Base-by-base conservation (phyloP, 176 grass and related monocot species). In the Juncus effusus region DNA sequence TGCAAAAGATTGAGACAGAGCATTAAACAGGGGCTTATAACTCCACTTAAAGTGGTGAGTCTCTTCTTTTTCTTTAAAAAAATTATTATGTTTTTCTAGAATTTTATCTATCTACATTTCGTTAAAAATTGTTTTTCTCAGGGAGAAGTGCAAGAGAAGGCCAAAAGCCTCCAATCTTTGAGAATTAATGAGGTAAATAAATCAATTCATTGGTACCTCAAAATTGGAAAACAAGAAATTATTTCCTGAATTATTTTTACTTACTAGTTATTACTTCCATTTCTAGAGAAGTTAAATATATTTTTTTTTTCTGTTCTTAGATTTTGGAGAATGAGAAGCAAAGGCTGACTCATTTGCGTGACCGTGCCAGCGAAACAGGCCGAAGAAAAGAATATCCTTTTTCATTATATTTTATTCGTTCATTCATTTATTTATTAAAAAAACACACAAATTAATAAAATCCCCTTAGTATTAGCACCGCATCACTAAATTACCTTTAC, bases 361-460 rank as follows among this genome's bases (percentile, higher is more conserved):
- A 99, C 61, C 81, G 95, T 85, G 95, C 95, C 74, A 99, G 89
- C 90, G 95, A 99, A 87, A 90, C 86, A 59, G 95, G 89, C 15
- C 78, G 83, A 38, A 82, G 95, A 85, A 99, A 99, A 59, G 76
- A 99, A 99, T 99, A 99, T 99, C 95, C 95, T 99, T 88, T 90
- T 73, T 37, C 63, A 75, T 63, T 56, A 54, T 74, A 47, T 42
- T 38, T 63, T 71, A 7, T 40, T 74, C 19, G 19, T 67, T 76
- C 73, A 36, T 16, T 66, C 50, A 28, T 60, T 44, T 37, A 61
- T 44, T 74, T 54, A 39, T 11, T 40, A 36, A 53, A 28, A 28
- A 28, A 6, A 47, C 44, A 47, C 4, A 47, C 9, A 47, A 47
- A 6, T 47, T 47, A 9, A 9, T 47, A 47, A 47, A 28, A 28